Conservation (phyloP, 2,329 filamentous ascomycete species). For the Helotiales sp. region DNA sequence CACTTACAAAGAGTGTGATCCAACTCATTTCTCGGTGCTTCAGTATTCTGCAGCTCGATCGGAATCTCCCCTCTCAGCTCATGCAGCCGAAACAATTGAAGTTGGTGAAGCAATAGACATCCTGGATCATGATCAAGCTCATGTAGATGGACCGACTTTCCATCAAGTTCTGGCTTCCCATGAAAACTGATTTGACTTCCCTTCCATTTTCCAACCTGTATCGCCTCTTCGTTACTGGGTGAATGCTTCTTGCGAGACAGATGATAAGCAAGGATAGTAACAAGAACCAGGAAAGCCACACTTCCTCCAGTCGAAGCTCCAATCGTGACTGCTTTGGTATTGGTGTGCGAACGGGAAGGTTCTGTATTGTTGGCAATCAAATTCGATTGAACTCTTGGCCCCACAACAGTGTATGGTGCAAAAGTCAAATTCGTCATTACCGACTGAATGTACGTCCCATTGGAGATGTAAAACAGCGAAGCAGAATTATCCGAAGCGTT, state of each 20-base stretch:
- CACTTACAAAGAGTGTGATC: conserved; percentile 4
- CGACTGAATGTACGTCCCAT: background rate
- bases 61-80: background rate
- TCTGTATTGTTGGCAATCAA: background rate
- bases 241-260: background rate
- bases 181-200: background rate
- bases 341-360: background rate
- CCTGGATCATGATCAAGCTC: conserved; percentile 2
- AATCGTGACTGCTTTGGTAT: background rate
- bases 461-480: conserved; percentile 3
- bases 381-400: background rate
- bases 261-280: background rate
- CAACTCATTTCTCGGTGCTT: background rate
- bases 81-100: background rate
- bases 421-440: background rate
- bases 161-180: background rate
- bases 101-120: background rate
- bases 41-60: background rate
- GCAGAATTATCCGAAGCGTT: conserved; percentile 1
- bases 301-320: background rate
- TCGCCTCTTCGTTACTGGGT: background rate
- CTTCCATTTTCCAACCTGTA: background rate
- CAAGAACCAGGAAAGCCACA: background rate
- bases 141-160: background rate
- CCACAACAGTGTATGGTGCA: background rate